Base-by-base conservation (phyloP, 306 rosid species). In the Senna siamea region DNA sequence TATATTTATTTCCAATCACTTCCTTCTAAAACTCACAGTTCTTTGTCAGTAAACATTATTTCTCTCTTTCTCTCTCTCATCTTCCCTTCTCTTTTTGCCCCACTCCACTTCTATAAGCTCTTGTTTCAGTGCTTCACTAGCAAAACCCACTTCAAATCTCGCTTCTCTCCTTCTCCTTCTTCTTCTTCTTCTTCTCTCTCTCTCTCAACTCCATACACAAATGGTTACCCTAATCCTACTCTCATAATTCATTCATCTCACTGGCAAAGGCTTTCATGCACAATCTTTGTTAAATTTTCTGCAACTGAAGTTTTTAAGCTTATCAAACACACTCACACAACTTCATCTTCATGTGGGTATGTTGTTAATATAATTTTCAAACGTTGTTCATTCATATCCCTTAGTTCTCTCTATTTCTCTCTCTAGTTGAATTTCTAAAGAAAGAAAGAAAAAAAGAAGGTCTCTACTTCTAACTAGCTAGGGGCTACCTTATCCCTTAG, bases 71-170 rank as follows among this genome's bases (percentile, higher is more conserved):
- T 52, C 44, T 38, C 26, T 15, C 23, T 67, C 22, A 14, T 53
- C 57, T 22, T 26, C 6, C 58, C 60, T 48, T 41, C 65, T 47
- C 40, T 65, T 41, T 75, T 67, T 56, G 38, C 77, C 79, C 22
- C 84, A 34, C 79, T 63, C 74, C 40, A 37, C 6, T 37, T 57
- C 82, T 85, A 85, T 82, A 85, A 85, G 78, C 89, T 52, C 84
- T 57, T 81, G 86, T 79, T 81, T 85, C 18, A 85, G 88, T 85
- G 83, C 87, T 83, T 81, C 84, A 61, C 87, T 56, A 37, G 48
- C 81, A 74, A 84, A 73, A 76, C 43, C 75, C 80, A 60, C 76
- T 72, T 72, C 52, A 38, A 71, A 40, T 7, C 73, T 57, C 78
- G 56, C 43, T 53, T 75, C 56, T 70, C 63, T 23, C 58, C 34